Conservation (phyloP, 345 rosid genomes). For the Diplotaxis tenuifolia region DNA sequence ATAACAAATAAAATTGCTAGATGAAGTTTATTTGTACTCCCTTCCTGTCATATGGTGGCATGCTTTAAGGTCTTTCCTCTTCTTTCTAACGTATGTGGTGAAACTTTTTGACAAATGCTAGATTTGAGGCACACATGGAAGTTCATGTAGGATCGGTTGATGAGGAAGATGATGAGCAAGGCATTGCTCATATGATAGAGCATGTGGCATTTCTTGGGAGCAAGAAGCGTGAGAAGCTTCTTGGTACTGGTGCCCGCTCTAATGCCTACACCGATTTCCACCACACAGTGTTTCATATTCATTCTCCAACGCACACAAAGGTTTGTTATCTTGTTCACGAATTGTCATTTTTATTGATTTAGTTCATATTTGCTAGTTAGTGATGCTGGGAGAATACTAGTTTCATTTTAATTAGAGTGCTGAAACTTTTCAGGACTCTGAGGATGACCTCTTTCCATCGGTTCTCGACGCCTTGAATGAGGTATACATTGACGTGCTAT, state of each 20-base stretch:
- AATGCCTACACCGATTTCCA: conserved; percentile 99
- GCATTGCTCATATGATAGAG: conserved; percentile 99
- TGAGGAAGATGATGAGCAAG: conserved; percentile 99
- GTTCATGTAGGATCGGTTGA: conserved; percentile 97
- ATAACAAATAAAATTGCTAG: not conserved
- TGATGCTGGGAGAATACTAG: not conserved
- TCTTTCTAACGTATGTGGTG: not conserved
- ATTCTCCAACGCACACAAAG: conserved; percentile 89
- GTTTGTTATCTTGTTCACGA: conserved; percentile 42
- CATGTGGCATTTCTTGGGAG: conserved; percentile 99
- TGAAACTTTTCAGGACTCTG: conserved; percentile 62
- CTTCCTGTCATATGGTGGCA: not conserved
- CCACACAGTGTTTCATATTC: conserved; percentile 98
- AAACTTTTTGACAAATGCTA: conserved; percentile 39
- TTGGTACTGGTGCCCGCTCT: conserved; percentile 96
- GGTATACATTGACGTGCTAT: conserved; percentile 45
- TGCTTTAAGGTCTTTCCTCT: conserved; percentile 12
- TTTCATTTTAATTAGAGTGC: conserved; percentile 2
- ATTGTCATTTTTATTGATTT: not conserved
- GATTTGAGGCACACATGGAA: conserved; percentile 99
- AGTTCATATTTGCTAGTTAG: conserved; percentile 10
- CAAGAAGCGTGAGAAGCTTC: conserved; percentile 98
- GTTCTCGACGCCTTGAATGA: conserved; percentile 95
- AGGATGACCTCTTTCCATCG: conserved; percentile 73
- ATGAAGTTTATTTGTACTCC: not conserved